Evolutionary conservation across 1,139 yeast genomes (phyloP).

Genomic region (Yamadazyma atlantica): DNA sequence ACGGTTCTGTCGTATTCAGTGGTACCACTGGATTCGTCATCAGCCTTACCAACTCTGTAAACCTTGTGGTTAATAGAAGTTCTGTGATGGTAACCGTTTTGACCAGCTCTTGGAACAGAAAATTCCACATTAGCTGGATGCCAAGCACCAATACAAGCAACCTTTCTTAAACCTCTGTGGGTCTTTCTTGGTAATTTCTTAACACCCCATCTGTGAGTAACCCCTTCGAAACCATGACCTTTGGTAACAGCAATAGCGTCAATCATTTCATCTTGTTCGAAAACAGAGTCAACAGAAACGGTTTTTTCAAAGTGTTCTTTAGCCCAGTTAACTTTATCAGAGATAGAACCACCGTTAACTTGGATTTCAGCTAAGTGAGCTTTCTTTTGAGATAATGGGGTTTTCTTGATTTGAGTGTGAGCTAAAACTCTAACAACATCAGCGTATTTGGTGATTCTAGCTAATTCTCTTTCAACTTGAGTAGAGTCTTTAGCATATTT

Average conservation of each 20-base stretch:
- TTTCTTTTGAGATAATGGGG: conserved; percentile 99
- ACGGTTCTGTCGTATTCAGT: conserved; percentile 99
- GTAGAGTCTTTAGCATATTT: conserved; percentile 93
- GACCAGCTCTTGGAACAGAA: conserved; percentile 99
- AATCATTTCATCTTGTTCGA: conserved; percentile 98
- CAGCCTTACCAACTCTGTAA: conserved; percentile 98
- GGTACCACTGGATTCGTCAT: conserved; percentile 90
- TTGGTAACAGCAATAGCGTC: conserved; percentile 99
- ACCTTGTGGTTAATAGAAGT: conserved; percentile 99
- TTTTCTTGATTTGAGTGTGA: conserved; percentile 99
- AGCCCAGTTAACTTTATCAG: conserved; percentile 99
- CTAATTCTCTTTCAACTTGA: conserved; percentile 92
- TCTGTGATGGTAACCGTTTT: conserved; percentile 99
- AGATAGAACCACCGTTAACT: conserved; percentile 97
- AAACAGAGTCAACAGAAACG: conserved; percentile 90
- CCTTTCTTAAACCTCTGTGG: conserved; percentile 99
- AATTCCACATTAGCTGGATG: conserved; percentile 99
- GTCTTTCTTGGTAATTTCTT: conserved; percentile 99
- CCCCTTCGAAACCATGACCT: conserved; percentile 99
- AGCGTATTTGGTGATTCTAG: conserved; percentile 98
- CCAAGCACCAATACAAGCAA: conserved; percentile 99
- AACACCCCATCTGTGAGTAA: conserved; percentile 99
- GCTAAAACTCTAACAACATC: conserved; percentile 98
- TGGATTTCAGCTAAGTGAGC: conserved; percentile 99
- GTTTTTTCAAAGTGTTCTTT: conserved; percentile 99